Percentiles rank a stretch among this genome's conserved stretches.
These are phyloP conservation scores for Daldinia loculata DNA, from an alignment of 495 filamentous ascomycete species.

Conservation along the genomic window DNA sequence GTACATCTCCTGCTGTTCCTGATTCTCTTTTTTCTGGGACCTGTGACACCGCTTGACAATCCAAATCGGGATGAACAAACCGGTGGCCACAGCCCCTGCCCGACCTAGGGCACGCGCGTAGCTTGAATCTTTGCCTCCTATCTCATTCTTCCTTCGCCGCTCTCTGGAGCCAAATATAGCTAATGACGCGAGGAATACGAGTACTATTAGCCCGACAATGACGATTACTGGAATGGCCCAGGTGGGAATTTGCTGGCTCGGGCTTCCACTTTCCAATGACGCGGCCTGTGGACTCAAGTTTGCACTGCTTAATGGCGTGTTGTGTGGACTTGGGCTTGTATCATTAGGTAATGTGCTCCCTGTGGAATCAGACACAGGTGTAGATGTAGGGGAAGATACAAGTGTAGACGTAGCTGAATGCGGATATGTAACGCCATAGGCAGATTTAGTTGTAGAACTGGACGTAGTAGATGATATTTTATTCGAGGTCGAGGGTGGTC, in stretches of 20 bases:
- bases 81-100: constrained; percentile 5
- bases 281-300: not conserved
- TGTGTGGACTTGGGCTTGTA: not conserved
- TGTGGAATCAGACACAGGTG: not conserved
- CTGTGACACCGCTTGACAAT: not conserved
- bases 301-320: not conserved
- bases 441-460: not conserved
- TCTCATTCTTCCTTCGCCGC: constrained; percentile 3
- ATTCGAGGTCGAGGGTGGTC: not conserved
- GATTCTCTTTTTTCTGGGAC: not conserved
- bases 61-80: constrained; percentile 6
- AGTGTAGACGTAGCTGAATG: not conserved
- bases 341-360: not conserved
- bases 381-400: not conserved
- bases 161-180: not conserved
- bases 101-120: constrained; percentile 5
- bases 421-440: no score
- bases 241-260: not conserved
- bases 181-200: constrained; percentile 9
- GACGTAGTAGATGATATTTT: not conserved
- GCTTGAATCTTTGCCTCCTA: not conserved
- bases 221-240: constrained; percentile 20
- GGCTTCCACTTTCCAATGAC: not conserved
- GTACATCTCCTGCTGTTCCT: not conserved
- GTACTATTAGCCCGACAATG: not conserved